Conservation (phyloP, 2,329 filamentous ascomycete genomes). For the Monilinia vaccinii-corymbosi region DNA sequence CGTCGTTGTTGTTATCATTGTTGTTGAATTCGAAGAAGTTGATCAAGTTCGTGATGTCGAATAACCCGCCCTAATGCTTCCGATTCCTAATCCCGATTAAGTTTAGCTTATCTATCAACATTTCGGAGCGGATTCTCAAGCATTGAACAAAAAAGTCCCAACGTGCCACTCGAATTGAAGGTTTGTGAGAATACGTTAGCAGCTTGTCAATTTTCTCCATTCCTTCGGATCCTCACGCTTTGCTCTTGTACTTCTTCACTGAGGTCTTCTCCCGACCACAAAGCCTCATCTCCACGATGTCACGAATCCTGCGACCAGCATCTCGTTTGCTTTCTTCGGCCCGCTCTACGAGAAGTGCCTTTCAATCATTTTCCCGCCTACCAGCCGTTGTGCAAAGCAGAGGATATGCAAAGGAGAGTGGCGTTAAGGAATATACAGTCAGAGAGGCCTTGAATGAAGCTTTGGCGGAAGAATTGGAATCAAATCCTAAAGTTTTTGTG, state of each 20-base stretch:
- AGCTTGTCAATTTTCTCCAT: background rate
- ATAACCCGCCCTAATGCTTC: constrained; percentile 5
- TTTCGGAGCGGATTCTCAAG: constrained; percentile 9
- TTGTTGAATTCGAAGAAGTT: background rate
- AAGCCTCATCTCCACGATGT: constrained; percentile 24
- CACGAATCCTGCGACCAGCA: constrained; percentile 55
- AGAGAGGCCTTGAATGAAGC: constrained; percentile 97
- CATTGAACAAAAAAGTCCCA: constrained; percentile 11
- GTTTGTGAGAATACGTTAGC: background rate
- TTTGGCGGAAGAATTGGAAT: constrained; percentile 91
- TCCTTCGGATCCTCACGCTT: background rate
- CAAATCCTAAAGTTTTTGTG: constrained; percentile 90
- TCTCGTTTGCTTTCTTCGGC: constrained; percentile 50
- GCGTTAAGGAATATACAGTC: constrained; percentile 88
- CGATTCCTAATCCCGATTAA: constrained; percentile 1
- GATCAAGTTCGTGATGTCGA: background rate
- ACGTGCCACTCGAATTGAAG: constrained; percentile 11
- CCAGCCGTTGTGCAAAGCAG: constrained; percentile 27
- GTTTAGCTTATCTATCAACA: constrained; percentile 10
- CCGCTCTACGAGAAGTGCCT: constrained; percentile 39
- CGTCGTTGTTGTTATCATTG: background rate
- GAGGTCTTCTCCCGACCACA: background rate
- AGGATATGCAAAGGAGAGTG: constrained; percentile 33
- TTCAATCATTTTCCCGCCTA: constrained; percentile 36
- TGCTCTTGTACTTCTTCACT: constrained; percentile 2